These are phyloP conservation scores for Kazachstania sp. DNA, from an alignment of 1,139 yeast genomes.

Conservation along the genomic window DNA sequence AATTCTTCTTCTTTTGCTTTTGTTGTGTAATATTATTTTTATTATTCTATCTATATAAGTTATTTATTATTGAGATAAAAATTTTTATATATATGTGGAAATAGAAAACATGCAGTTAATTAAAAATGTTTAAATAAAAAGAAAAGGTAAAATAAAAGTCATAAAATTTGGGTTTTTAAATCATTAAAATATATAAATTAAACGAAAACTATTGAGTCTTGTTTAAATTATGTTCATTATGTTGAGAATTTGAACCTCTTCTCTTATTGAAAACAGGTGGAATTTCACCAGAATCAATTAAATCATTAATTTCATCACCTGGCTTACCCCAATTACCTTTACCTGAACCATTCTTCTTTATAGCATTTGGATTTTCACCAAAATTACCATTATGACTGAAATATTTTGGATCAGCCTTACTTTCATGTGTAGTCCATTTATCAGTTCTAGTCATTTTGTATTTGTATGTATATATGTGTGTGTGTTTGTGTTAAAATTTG, in stretches of 20 bases:
- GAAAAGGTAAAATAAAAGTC: conserved; percentile 9
- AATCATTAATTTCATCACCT: conserved; percentile 55
- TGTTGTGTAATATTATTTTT: too few relatives aligned
- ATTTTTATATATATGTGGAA: not conserved
- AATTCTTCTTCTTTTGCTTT: too few relatives aligned
- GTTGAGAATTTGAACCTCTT: conserved; percentile 39
- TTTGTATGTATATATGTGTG: conserved; percentile 8
- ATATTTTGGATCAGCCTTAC: conserved; percentile 54
- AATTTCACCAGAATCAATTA: too few relatives aligned
- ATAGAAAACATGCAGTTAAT: not conserved
- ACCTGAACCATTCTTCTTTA: conserved; percentile 83
- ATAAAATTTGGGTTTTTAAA: too few relatives aligned
- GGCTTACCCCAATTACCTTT: conserved; percentile 66
- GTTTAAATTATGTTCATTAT: conserved; percentile 32
- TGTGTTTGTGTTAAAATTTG: conserved; percentile 1
- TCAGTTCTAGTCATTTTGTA: conserved; percentile 79
- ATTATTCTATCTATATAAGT: too few relatives aligned
- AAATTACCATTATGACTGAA: conserved; percentile 66
- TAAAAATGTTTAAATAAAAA: not conserved
- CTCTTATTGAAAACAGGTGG: conserved; percentile 37
- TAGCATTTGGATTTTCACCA: conserved; percentile 61
- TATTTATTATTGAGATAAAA: conserved; percentile 1
- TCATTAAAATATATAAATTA: not conserved
- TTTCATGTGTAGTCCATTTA: conserved; percentile 65
- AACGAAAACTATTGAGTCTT: not conserved